Evolutionary conservation across 2,329 filamentous ascomycete genomes (phyloP).

Genomic region (Colletotrichum sp.): DNA sequence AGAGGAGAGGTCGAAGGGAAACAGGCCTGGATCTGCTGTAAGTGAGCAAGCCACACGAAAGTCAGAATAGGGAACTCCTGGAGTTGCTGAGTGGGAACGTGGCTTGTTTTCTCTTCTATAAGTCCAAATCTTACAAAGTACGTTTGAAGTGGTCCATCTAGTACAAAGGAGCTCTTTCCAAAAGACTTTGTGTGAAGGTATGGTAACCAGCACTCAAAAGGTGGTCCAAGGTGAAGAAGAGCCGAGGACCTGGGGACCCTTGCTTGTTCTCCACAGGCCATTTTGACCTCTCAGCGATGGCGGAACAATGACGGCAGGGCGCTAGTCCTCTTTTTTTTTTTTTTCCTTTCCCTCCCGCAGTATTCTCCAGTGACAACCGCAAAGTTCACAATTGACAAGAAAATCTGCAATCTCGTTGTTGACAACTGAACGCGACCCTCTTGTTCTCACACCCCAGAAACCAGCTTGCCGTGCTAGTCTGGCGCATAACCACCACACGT

Average conservation of each 20-base stretch:
- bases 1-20: not conserved
- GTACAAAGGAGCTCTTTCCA: not conserved
- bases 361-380: not conserved
- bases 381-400: not conserved
- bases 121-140: not conserved
- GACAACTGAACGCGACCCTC: not conserved
- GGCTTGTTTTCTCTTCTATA: not conserved
- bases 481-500: not conserved
- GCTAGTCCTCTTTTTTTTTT: constrained; percentile 3
- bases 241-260: not conserved
- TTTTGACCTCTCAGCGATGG: constrained; percentile 9
- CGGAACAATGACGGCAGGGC: constrained; percentile 2
- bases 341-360: not conserved
- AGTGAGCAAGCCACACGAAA: not conserved
- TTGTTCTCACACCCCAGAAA: not conserved
- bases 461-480: not conserved
- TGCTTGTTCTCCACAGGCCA: not conserved
- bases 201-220: not conserved
- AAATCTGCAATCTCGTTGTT: not conserved
- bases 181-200: not conserved
- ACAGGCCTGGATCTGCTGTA: not conserved
- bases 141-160: not conserved
- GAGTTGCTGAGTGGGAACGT: not conserved
- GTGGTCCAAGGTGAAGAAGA: not conserved
- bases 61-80: not conserved